These are phyloP conservation scores for Xylaria castorea DNA, from an alignment of 495 filamentous ascomycete species.

Conservation along the genomic window DNA sequence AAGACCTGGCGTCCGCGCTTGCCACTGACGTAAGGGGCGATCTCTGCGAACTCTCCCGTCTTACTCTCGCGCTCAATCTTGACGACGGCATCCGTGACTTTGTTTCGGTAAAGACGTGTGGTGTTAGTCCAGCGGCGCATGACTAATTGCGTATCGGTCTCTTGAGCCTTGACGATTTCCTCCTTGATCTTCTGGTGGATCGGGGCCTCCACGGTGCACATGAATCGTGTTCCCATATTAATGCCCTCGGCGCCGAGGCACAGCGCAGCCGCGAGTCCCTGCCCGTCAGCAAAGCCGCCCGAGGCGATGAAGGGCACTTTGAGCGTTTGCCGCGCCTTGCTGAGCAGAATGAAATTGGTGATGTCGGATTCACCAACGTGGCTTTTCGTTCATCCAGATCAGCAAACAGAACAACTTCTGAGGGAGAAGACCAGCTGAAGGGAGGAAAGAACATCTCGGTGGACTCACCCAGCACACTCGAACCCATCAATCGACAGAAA, in stretches of 20 bases:
- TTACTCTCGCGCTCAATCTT: conserved; percentile 85
- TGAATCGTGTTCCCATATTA: conserved; percentile 95
- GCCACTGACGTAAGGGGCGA: conserved; percentile 88
- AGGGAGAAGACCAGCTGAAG: no score
- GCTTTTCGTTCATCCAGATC: conserved; percentile 38
- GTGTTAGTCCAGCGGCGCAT: conserved; percentile 95
- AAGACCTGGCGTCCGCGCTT: conserved; percentile 93
- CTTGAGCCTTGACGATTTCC: conserved; percentile 84
- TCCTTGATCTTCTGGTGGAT: conserved; percentile 94
- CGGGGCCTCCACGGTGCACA: conserved; percentile 90
- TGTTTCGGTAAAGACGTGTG: conserved; percentile 84
- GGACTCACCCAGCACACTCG: conserved; percentile 87
- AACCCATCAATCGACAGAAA: conserved; percentile 97
- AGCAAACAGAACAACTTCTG: neutral
- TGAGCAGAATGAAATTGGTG: conserved; percentile 95
- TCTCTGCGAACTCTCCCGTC: conserved; percentile 88
- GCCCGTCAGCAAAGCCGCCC: conserved; percentile 93
- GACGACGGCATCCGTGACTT: conserved; percentile 79
- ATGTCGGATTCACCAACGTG: conserved; percentile 93
- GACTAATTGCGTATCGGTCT: conserved; percentile 89
- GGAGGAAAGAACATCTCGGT: neutral
- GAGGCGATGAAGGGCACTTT: conserved; percentile 92
- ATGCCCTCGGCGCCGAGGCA: conserved; percentile 91
- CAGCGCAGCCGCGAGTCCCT: conserved; percentile 92
- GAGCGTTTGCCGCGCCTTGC: conserved; percentile 83